A percentile compares a stretch with the other conserved stretches of the same genome.
These are phyloP conservation scores for Lactarius quietus DNA, from an alignment of 768 basidiomycete species.

Conservation along the genomic window DNA sequence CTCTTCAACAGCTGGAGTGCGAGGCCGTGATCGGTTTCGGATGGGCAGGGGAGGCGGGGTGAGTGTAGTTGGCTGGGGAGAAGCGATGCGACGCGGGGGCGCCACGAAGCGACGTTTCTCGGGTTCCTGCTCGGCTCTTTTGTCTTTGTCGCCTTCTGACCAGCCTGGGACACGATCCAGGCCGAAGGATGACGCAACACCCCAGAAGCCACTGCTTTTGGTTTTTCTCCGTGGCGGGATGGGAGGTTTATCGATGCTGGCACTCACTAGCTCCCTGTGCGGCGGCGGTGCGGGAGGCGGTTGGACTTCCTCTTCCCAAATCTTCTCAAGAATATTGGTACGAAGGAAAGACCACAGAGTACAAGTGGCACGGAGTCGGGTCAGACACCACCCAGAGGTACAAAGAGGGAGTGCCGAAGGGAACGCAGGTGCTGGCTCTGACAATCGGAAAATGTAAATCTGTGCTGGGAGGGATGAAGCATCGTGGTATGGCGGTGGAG, in stretches of 20 bases:
- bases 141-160: conserved; percentile 41
- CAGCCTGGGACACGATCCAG: conserved; percentile 50
- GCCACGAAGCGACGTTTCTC: conserved; percentile 25
- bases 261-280: conserved; percentile 16
- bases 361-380: conserved; percentile 81
- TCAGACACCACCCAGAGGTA: conserved; percentile 79
- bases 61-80: conserved; percentile 15
- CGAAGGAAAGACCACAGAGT: conserved; percentile 88
- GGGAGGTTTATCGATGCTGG: conserved; percentile 46
- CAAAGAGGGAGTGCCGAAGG: conserved; percentile 57
- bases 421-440: conserved; percentile 32
- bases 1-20: background rate
- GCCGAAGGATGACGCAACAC: conserved; percentile 59
- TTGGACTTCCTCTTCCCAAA: conserved; percentile 79
- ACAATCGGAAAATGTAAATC: conserved; percentile 68
- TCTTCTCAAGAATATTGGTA: conserved; percentile 72
- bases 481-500: conserved; percentile 33
- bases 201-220: conserved; percentile 49
- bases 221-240: conserved; percentile 55
- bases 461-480: conserved; percentile 37
- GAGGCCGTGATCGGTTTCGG: conserved; percentile 20
- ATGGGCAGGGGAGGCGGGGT: conserved; percentile 24
- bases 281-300: conserved; percentile 35
- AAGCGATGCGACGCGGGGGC: conserved; percentile 14
- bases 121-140: conserved; percentile 32